Percentiles rank a stretch among this genome's conserved stretches.
These are phyloP conservation scores for Pythium dissimile DNA, from an alignment of 352 stramenopile species.

Conservation along the genomic window DNA sequence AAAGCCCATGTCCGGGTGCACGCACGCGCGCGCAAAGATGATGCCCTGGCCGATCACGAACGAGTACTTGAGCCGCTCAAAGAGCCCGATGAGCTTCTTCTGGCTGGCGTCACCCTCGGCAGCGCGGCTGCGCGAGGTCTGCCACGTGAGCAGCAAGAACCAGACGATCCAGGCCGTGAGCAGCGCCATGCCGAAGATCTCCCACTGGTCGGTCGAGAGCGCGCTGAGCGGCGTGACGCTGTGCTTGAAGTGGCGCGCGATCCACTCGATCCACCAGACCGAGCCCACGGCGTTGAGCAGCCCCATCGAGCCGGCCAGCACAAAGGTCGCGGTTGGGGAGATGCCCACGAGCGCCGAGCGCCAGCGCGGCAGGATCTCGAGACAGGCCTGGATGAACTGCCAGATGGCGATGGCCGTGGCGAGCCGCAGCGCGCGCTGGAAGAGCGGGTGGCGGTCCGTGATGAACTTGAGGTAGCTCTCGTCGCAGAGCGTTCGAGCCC, in stretches of 20 bases:
- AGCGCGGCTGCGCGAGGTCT: slow-evolving; percentile 56
- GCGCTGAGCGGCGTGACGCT: slow-evolving; percentile 67
- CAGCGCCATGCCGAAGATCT: slow-evolving; percentile 79
- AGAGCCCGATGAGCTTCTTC: slow-evolving; percentile 60
- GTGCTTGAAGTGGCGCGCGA: slow-evolving; percentile 63
- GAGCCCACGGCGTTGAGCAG: slow-evolving; percentile 56
- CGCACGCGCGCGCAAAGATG: slow-evolving; percentile 71
- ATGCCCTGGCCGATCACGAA: slow-evolving; percentile 77
- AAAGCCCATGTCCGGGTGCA: slow-evolving; percentile 84
- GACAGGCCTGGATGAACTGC: slow-evolving; percentile 83
- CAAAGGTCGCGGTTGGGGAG: slow-evolving; percentile 45
- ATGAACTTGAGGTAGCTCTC: slow-evolving; percentile 84
- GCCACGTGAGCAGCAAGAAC: slow-evolving; percentile 70
- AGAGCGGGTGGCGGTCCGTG: slow-evolving; percentile 76
- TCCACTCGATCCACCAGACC: slow-evolving; percentile 78
- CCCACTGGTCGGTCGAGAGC: slow-evolving; percentile 64
- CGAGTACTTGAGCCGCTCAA: slow-evolving; percentile 79
- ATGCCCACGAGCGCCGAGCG: slow-evolving; percentile 54
- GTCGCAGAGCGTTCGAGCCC: slow-evolving; percentile 64
- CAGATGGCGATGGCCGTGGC: slow-evolving; percentile 78
- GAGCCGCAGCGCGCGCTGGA: slow-evolving; percentile 77
- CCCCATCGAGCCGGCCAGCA: slow-evolving; percentile 53
- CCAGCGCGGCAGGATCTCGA: slow-evolving; percentile 79
- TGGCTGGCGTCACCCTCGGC: slow-evolving; percentile 55
- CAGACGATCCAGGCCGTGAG: slow-evolving; percentile 78